Percentiles rank a stretch among this genome's conserved stretches.
Evolutionary conservation across 108 stramenopile species (phyloP).

Genomic region (Skeletonema tropicum): DNA sequence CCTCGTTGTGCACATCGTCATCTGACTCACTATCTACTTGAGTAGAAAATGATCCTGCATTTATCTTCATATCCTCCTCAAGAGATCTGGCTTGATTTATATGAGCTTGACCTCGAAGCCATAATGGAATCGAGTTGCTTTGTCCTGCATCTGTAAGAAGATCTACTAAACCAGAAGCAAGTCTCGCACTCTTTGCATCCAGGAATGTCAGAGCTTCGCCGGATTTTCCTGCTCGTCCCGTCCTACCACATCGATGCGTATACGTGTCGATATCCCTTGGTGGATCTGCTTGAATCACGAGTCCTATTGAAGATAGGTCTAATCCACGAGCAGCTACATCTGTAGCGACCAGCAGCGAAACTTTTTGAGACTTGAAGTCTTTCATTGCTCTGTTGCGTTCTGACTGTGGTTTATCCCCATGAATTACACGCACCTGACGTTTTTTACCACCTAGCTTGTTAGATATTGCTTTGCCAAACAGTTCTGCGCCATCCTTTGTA

Average conservation of each 20-base stretch:
- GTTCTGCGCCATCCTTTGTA: constrained; percentile 28
- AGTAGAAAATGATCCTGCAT: constrained; percentile 17
- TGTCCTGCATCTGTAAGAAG: constrained; percentile 30
- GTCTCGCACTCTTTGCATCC: constrained; percentile 10
- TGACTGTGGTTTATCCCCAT: constrained; percentile 53
- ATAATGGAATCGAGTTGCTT: constrained; percentile 18
- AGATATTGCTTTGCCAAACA: neutral
- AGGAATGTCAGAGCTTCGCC: constrained; percentile 8
- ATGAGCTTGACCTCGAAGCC: constrained; percentile 33
- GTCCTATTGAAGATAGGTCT: constrained; percentile 89
- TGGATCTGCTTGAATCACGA: constrained; percentile 98
- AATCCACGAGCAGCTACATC: constrained; percentile 97
- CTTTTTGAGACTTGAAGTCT: constrained; percentile 87
- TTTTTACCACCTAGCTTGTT: neutral
- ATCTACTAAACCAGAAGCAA: constrained; percentile 34
- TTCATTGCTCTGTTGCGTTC: constrained; percentile 92
- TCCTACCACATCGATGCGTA: constrained; percentile 97
- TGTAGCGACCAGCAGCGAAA: constrained; percentile 93
- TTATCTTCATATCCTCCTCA: constrained; percentile 35
- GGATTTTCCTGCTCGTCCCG: constrained; percentile 95
- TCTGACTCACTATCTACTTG: neutral
- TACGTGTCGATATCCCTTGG: constrained; percentile 93
- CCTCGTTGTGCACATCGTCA: constrained; percentile 18
- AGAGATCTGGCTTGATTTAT: constrained; percentile 16
- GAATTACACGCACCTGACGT: constrained; percentile 18